Base-by-base conservation (phyloP, 1,284 basidiomycete species). In the Heterobasidion occidentale region DNA sequence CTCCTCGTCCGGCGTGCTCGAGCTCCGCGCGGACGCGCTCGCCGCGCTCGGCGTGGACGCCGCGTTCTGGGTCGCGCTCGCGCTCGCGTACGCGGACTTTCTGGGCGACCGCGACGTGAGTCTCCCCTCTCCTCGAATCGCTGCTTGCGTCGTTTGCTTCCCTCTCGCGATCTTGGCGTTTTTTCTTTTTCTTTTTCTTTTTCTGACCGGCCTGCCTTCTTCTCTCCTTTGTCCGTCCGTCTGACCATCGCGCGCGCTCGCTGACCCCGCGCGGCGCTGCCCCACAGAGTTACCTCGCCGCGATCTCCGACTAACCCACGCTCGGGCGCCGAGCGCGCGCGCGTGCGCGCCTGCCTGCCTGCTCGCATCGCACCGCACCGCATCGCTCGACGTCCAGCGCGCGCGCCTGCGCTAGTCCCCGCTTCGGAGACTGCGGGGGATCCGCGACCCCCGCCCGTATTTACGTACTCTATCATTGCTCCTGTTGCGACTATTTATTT, bases 41-140 rank as follows among this genome's bases (percentile, higher is more conserved):
- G 69, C 72, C n/a, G 67, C 76, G 38, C 64, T 89, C 34, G 89
- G 88, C 12, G 79, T 91, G 36, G 86, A 90, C 51, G 77, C 79
- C 14, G 83, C 81, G 57, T 91, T 92, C 65, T 92, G 88, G 83
- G 72, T 90, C 47, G 79, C 86, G 1, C 73, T 88, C 47, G 84
- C 82, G 0, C 67, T 90, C 63, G 83, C 85, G 1, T 92, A 90
- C 66, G 69, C 88, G 17, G 88, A 88, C 58, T 90, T 88, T 65
- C 64, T 90, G 61, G 79, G 80, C 62, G 88, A 91, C 59, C 75
- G 86, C 63, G 88, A 90, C 73, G 89, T 87, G 42, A 35, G 54
- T 54, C 38, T 42, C 15, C 15, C 38, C 15, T n/a, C 20, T 27
- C 20, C 20, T 27, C 20, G 36, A n/a, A 17, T 12, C 14, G 17